A percentile compares a stretch with the other conserved stretches of the same genome.
Evolutionary conservation across 2,329 filamentous ascomycete species (phyloP).

Genomic region (Cordyceps militaris): DNA sequence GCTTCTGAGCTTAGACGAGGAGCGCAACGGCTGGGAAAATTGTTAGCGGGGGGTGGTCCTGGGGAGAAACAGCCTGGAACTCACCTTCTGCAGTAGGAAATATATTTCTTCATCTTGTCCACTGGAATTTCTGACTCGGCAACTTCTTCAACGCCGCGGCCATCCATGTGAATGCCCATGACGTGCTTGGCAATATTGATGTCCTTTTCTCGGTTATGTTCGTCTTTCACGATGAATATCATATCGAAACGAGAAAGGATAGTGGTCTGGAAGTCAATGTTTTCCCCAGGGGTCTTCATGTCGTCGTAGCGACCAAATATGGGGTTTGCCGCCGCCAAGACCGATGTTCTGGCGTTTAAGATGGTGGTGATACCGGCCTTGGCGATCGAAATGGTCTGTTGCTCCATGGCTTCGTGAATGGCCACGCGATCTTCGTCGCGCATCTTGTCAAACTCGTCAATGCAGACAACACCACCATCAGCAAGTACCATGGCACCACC

Average conservation of each 20-base stretch:
- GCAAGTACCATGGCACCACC: constrained; percentile 98
- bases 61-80: constrained; percentile 28
- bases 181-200: constrained; percentile 94
- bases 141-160: constrained; percentile 72
- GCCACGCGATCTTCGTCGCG: constrained; percentile 94
- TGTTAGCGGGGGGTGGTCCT: constrained; percentile 22
- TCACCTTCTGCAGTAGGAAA: constrained; percentile 93
- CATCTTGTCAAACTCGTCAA: constrained; percentile 99
- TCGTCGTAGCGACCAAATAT: constrained; percentile 98
- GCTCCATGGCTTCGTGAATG: constrained; percentile 99
- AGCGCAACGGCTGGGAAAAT: constrained; percentile 64
- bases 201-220: constrained; percentile 83
- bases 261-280: constrained; percentile 98
- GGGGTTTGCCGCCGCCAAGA: constrained; percentile 91
- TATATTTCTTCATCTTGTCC: constrained; percentile 95
- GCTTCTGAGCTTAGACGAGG: constrained; percentile 85
- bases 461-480: constrained; percentile 94
- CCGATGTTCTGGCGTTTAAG: constrained; percentile 89
- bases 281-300: constrained; percentile 93
- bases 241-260: constrained; percentile 98
- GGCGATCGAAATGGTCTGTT: constrained; percentile 97
- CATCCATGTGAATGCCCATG: constrained; percentile 94
- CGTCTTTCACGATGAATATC: constrained; percentile 98
- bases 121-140: constrained; percentile 83
- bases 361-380: constrained; percentile 99